Conservation (phyloP, 768 basidiomycete genomes). For the Xanthoconium purpureum region DNA sequence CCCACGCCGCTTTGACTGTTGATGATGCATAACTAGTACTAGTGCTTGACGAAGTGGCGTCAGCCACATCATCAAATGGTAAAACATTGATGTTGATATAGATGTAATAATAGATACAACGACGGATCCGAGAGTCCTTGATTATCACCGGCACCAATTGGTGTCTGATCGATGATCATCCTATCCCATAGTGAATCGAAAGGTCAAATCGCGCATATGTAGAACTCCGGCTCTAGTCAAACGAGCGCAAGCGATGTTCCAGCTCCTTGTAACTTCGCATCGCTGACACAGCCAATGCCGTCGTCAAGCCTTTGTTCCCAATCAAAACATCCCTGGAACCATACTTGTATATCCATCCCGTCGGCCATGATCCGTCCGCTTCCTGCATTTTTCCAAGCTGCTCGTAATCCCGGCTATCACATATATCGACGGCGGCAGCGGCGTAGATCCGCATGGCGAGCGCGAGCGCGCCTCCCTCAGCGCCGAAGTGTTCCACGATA, state of each 20-base stretch:
- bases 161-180: neutral
- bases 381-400: slow-evolving; percentile 17
- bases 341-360: slow-evolving; percentile 20
- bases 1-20: too few relatives aligned
- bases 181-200: too few relatives aligned
- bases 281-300: slow-evolving; percentile 19
- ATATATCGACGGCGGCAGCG: slow-evolving; percentile 7
- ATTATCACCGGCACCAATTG: too few relatives aligned
- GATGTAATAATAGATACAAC: neutral
- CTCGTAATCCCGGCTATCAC: slow-evolving; percentile 16
- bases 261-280: slow-evolving; percentile 12
- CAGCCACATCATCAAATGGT: neutral
- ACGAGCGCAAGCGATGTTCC: slow-evolving; percentile 11
- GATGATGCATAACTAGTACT: too few relatives aligned
- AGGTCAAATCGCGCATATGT: too few relatives aligned
- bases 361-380: slow-evolving; percentile 21
- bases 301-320: slow-evolving; percentile 22
- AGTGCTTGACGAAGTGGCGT: too few relatives aligned
- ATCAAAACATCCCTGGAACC: neutral
- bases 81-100: neutral
- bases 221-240: slow-evolving; percentile 4
- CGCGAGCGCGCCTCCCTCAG: slow-evolving; percentile 17
- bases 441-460: slow-evolving; percentile 20
- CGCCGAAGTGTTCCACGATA: slow-evolving; percentile 13
- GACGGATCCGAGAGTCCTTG: neutral